These are phyloP conservation scores for Russula sp. DNA, from an alignment of 768 basidiomycete genomes.

Conservation along the genomic window DNA sequence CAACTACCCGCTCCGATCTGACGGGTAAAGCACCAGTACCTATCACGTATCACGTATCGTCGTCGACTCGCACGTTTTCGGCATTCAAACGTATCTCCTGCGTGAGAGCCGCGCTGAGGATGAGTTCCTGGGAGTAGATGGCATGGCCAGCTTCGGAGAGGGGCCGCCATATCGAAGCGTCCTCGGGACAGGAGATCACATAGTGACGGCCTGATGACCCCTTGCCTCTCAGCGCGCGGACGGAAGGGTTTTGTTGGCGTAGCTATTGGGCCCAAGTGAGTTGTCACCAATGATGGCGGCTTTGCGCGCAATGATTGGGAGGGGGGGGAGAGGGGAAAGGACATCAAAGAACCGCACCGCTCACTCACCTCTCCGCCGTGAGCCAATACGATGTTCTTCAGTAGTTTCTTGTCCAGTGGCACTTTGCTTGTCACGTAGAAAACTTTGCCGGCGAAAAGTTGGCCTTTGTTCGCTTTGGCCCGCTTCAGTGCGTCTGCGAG, in stretches of 20 bases:
- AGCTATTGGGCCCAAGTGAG: constrained; percentile 28
- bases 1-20: background rate
- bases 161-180: constrained; percentile 59
- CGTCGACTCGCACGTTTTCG: constrained; percentile 13
- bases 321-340: no score
- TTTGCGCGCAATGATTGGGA: no score
- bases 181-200: constrained; percentile 61
- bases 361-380: constrained; percentile 59
- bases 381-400: constrained; percentile 62
- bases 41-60: background rate
- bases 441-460: constrained; percentile 52
- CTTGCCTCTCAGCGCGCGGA: constrained; percentile 45
- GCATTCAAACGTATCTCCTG: constrained; percentile 65
- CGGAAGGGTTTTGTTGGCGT: constrained; percentile 43
- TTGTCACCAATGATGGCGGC: background rate
- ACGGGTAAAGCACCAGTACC: background rate
- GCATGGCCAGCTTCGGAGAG: constrained; percentile 42
- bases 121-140: constrained; percentile 64
- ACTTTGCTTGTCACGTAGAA: constrained; percentile 75
- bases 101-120: constrained; percentile 54
- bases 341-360: no score
- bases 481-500: constrained; percentile 52
- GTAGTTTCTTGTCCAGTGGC: constrained; percentile 45
- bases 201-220: constrained; percentile 35
- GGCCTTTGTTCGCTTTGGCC: constrained; percentile 45